Evolutionary conservation across 768 basidiomycete genomes (phyloP), one percentile per base, ranked within the genome.

Genomic region (Tylopilus felleus): DNA sequence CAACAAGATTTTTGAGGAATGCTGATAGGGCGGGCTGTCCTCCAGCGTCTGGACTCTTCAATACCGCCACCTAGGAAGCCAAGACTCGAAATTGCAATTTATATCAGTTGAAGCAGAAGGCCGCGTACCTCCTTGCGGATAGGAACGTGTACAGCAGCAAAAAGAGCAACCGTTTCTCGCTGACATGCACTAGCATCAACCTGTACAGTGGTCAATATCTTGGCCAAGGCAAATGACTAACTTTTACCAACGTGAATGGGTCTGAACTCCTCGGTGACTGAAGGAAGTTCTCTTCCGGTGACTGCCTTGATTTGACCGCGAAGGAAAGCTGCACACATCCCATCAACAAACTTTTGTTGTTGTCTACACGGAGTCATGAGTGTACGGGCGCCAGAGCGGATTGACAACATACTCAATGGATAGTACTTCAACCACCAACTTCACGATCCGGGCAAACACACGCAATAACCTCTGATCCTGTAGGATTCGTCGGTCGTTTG

Each of bases 101-200:
- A 40, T 10, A n/a, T 12, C 25, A 16, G 49, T 19, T 45, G 5
- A 36, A 17, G 29, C 12, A 31, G n/a, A 46, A 43, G 12, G 29
- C 8, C 21, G 55, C 76, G 28, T 51, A 87, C 90, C 70, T 93
- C 85, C 61, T 81, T 83, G 57, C 79, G 77, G 12, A 92, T 65
- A 1, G 88, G 76, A 25, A 89, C 70, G 4, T 90, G 65, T 0
- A 80, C 83, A 17, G 88, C 81, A 5, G 88, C 74, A 59, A 93
- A 83, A 42, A 96, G 71, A 0, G 77, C 65, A 14, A 92, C 68
- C 1, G 90, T 75, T 55, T 89, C 84, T 56, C 82, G 83, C 60
- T 90, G 85, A 29, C 56, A 57, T 21, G 53, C 50, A 39, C 51
- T 56, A 25, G 65, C 51, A 54, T 56, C 23, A 14, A 13, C 42